phyloP scores from a whole-genome alignment of 257 asterid genomes.

The Cordia subcordata region DNA sequence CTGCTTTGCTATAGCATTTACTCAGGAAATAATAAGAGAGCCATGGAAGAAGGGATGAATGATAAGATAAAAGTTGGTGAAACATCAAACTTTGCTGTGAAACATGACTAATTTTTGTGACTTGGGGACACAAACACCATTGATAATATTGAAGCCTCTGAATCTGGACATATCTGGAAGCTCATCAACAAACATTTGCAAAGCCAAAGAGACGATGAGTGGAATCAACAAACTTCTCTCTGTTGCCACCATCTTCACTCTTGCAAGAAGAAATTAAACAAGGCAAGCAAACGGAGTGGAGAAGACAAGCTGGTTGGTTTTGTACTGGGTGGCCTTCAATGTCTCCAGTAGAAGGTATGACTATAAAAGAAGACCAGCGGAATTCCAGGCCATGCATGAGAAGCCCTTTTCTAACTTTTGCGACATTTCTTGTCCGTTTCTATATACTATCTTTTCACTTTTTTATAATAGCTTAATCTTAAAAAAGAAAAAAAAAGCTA shows the following conservation, averaged over 20 bases:
- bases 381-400: too few species aligned
- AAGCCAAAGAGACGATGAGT: conserved; percentile 2
- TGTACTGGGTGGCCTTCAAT: conserved; percentile 18
- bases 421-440: too few species aligned
- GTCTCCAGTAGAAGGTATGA: too few species aligned
- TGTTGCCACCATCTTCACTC: conserved; percentile 17
- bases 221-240: conserved; percentile 12
- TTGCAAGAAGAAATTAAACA: neutral
- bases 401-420: too few species aligned
- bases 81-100: conserved; percentile 55
- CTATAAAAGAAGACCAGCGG: too few species aligned
- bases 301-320: conserved; percentile 18
- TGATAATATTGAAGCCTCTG: conserved; percentile 39
- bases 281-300: conserved; percentile 2
- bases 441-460: too few species aligned
- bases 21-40: too few species aligned
- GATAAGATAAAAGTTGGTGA: too few species aligned
- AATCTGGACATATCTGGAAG: conserved; percentile 52
- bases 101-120: conserved; percentile 63
- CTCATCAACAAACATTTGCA: conserved; percentile 69
- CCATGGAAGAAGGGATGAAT: too few species aligned
- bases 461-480: too few species aligned
- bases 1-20: neutral
- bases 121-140: conserved; percentile 32
- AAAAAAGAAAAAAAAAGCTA: too few species aligned